These are phyloP conservation scores for Tolypocladium ovalisporum DNA, from an alignment of 2,329 filamentous ascomycete genomes.

Conservation along the genomic window DNA sequence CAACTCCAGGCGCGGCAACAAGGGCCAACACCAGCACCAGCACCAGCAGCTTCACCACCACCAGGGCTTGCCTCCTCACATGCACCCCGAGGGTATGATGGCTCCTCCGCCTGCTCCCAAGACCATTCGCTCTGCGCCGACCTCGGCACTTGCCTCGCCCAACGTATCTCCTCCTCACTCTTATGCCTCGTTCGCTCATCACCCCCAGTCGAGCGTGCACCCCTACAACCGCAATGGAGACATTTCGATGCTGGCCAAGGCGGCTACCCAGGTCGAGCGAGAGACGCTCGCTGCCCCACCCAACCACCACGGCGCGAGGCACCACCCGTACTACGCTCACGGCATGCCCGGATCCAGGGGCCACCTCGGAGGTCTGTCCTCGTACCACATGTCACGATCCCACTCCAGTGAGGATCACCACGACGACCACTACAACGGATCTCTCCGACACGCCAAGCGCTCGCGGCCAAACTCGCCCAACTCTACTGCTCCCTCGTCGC, in stretches of 20 bases:
- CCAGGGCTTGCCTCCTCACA: constrained; percentile 28
- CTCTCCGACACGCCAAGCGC: constrained; percentile 66
- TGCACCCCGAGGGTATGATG: constrained; percentile 58
- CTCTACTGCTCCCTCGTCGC: constrained; percentile 90
- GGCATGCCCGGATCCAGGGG: constrained; percentile 39
- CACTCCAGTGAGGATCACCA: constrained; percentile 70
- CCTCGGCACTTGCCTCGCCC: constrained; percentile 78
- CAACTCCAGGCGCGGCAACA: constrained; percentile 89
- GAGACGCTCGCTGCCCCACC: constrained; percentile 34
- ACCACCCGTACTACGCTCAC: constrained; percentile 44
- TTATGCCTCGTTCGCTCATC: constrained; percentile 58
- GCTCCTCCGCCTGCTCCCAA: constrained; percentile 63
- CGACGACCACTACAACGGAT: constrained; percentile 64
- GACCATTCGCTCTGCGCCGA: constrained; percentile 79
- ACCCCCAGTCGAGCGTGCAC: constrained; percentile 34
- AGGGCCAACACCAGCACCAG: constrained; percentile 45
- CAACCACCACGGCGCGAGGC: constrained; percentile 33
- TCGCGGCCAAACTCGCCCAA: constrained; percentile 90
- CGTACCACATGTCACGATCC: constrained; percentile 90
- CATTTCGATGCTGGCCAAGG: constrained; percentile 49
- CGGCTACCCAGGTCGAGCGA: constrained; percentile 51
- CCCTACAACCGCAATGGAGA: constrained; percentile 41
- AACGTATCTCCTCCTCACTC: constrained; percentile 93
- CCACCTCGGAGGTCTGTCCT: constrained; percentile 64
- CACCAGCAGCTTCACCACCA: constrained; percentile 22